Conservation (phyloP, 805 yeast species). For the Metschnikowia chrysomelidarum region DNA sequence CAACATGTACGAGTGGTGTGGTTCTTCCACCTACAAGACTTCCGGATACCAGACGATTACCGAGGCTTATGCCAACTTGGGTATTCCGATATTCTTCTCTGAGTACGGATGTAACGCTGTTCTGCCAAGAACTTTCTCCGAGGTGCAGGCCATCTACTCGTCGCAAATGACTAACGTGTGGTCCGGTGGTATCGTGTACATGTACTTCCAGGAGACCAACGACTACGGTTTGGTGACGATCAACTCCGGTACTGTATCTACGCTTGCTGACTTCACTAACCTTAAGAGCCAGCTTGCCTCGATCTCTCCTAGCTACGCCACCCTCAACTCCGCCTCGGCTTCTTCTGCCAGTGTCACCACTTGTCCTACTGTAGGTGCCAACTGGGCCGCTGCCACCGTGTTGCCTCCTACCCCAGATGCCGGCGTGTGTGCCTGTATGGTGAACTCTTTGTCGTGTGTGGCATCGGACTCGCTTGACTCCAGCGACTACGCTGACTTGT, state of each 20-base stretch:
- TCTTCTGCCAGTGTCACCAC: constrained; percentile 28
- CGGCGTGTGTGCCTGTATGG: constrained; percentile 37
- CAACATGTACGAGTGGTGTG: constrained; percentile 91
- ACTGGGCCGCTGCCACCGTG: constrained; percentile 38
- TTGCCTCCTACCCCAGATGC: constrained; percentile 47
- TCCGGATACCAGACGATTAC: constrained; percentile 73
- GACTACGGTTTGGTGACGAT: constrained; percentile 70
- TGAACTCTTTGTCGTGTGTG: constrained; percentile 34
- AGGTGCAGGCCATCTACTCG: constrained; percentile 64
- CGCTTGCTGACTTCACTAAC: constrained; percentile 58
- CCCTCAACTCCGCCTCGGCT: constrained; percentile 22
- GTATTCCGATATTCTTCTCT: constrained; percentile 75
- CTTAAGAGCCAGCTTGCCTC: constrained; percentile 44
- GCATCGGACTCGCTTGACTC: constrained; percentile 26
- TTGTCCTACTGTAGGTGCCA: constrained; percentile 34
- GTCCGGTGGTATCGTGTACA: constrained; percentile 89
- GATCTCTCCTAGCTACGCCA: constrained; percentile 47
- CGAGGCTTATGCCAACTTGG: constrained; percentile 58
- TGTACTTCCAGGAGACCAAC: constrained; percentile 78
- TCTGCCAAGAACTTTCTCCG: constrained; percentile 68
- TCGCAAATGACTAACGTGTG: constrained; percentile 75
- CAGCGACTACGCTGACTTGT: constrained; percentile 36
- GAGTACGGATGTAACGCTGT: constrained; percentile 80
- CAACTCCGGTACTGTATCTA: constrained; percentile 45
- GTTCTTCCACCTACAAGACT: constrained; percentile 50